Percentiles rank a stretch among this genome's conserved stretches.
Conservation (phyloP, 2,329 filamentous ascomycete genomes). For the Aspergillus sp. region DNA sequence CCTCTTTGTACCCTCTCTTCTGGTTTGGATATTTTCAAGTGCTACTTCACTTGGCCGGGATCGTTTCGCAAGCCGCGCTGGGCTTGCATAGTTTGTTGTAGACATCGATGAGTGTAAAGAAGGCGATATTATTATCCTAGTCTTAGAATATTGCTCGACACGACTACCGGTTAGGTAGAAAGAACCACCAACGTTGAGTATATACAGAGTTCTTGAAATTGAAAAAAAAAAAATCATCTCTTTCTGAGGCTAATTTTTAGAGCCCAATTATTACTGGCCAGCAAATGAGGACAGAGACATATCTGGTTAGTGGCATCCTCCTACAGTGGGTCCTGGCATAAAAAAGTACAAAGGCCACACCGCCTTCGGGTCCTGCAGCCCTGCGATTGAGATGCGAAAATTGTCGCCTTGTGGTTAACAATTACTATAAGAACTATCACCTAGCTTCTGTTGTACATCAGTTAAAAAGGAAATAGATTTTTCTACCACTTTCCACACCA, state of each 20-base stretch:
- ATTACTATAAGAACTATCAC: background rate
- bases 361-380: background rate
- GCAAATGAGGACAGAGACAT: background rate
- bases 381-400: background rate
- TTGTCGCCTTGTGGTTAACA: background rate
- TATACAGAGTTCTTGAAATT: background rate
- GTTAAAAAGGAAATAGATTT: background rate
- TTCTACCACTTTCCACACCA: background rate
- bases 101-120: background rate
- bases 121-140: background rate
- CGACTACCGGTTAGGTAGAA: background rate
- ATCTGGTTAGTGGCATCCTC: background rate
- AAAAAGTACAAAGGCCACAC: background rate
- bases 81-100: slow-evolving; percentile 19
- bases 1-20: slow-evolving; percentile 30
- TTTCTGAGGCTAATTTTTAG: background rate
- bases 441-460: background rate
- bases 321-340: background rate
- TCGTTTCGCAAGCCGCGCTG: slow-evolving; percentile 29
- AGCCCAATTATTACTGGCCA: slow-evolving; percentile 2
- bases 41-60: slow-evolving; percentile 29
- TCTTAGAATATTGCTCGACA: background rate
- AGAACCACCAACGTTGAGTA: background rate
- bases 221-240: slow-evolving; percentile 5
- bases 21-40: slow-evolving; percentile 20